A percentile compares a stretch with the other conserved stretches of the same genome.
These are phyloP conservation scores for Yamadazyma taylorii DNA, from an alignment of 1,139 yeast genomes.

Conservation along the genomic window DNA sequence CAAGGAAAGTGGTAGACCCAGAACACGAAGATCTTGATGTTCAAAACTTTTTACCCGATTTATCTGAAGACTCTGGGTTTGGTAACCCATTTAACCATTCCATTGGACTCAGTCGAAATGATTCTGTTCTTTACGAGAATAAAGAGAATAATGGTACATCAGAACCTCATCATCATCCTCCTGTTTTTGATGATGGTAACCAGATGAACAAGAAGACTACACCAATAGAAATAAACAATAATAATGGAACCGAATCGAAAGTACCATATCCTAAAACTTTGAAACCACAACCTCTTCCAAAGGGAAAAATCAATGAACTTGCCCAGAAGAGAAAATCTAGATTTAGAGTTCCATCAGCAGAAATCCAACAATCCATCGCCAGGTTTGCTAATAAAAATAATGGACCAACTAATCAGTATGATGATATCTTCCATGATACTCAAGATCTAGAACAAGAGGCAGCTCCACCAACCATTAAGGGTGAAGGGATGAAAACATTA, in stretches of 20 bases:
- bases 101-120: slow-evolving; percentile 17
- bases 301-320: slow-evolving; percentile 11
- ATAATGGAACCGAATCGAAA: too few relatives aligned
- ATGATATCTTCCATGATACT: slow-evolving; percentile 44
- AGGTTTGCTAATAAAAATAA: slow-evolving; percentile 17
- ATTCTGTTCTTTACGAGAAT: slow-evolving; percentile 13
- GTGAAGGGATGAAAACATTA: slow-evolving; percentile 43
- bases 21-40: slow-evolving; percentile 38
- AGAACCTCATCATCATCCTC: slow-evolving; percentile 14
- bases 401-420: slow-evolving; percentile 39
- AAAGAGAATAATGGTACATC: background rate
- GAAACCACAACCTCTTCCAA: slow-evolving; percentile 10
- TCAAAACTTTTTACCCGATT: slow-evolving; percentile 44
- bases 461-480: slow-evolving; percentile 41
- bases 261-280: slow-evolving; percentile 11
- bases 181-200: slow-evolving; percentile 31
- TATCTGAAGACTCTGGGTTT: slow-evolving; percentile 50
- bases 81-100: slow-evolving; percentile 33
- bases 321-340: slow-evolving; percentile 23
- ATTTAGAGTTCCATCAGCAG: slow-evolving; percentile 47
- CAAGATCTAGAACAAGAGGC: slow-evolving; percentile 5
- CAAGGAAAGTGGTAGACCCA: slow-evolving; percentile 43
- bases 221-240: too few relatives aligned
- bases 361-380: slow-evolving; percentile 39
- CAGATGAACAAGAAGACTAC: slow-evolving; percentile 16